Evolutionary conservation across 441 rosid species (phyloP), one percentile per base, ranked within the genome.

Genomic region (Gossypium laxum): DNA sequence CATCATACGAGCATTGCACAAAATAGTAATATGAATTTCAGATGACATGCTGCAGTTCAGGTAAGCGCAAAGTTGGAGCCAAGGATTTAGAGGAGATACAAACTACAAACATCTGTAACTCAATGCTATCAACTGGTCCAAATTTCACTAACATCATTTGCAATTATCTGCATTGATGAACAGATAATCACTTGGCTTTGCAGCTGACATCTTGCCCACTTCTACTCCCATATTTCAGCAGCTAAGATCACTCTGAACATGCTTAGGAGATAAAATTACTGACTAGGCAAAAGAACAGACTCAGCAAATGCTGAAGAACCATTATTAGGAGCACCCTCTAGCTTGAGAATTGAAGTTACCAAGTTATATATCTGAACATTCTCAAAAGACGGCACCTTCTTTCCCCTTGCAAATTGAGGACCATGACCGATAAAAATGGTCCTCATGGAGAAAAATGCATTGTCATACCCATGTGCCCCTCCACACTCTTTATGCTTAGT

Each of bases 391-490:
- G 93, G 88, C 50, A 93, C 96, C 86, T 90, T 91, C 80, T 55
- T 75, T 10, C 97, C 97, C 69, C 81, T 79, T 0, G 85, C 79
- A 71, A 93, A 91, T 82, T 77, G 84, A 63, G 97, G 98, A 77
- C 97, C 98, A 8, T 93, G 96, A 38, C 91, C 95, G 5, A 93
- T 85, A 76, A 91, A 93, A 77, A 93, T 89, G 34, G 93, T 82
- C 74, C 97, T 85, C 97, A 93, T 93, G 5, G 98, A 93, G 83
- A 93, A 93, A 75, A 91, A n/a, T 0, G 88, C 89, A 77, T 91
- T 91, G 73, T 93, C 97, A 75, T 93, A 93, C 4, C 98, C 97
- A 17, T 93, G 97, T 3, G 86, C 84, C 69, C 98, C 98, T 66
- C 96, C 97, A 60, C 97, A 93, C 68, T 91, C 98, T 61, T 86